Evolutionary conservation across 2,329 filamentous ascomycete genomes (phyloP).

Genomic region (Paramyrothecium sp.): DNA sequence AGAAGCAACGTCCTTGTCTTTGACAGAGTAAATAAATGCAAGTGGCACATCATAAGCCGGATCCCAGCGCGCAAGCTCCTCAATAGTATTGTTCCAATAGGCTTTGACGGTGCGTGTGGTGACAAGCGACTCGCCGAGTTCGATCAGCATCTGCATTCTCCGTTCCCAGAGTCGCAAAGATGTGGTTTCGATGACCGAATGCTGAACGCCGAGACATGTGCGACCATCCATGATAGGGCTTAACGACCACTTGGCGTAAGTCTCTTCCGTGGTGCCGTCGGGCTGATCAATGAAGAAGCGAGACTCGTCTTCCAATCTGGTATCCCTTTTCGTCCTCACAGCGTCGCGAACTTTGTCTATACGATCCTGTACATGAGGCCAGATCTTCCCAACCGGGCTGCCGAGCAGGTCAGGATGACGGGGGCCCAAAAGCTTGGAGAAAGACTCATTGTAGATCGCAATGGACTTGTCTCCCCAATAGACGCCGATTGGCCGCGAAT

Average conservation of each 20-base stretch:
- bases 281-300: conserved; percentile 42
- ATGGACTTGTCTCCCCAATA: conserved; percentile 64
- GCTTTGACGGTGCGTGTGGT: conserved; percentile 42
- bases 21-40: conserved; percentile 50
- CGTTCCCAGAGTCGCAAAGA: conserved; percentile 46
- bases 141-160: conserved; percentile 46
- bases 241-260: conserved; percentile 47
- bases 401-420: conserved; percentile 65
- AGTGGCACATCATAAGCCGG: conserved; percentile 49
- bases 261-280: conserved; percentile 43
- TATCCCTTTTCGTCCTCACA: conserved; percentile 24
- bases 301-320: conserved; percentile 40
- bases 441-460: conserved; percentile 68
- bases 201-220: conserved; percentile 43
- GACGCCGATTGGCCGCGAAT: conserved; percentile 52
- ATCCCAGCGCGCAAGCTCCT: conserved; percentile 39
- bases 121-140: conserved; percentile 43
- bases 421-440: conserved; percentile 59
- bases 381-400: conserved; percentile 55
- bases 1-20: conserved; percentile 31
- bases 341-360: conserved; percentile 29
- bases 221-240: conserved; percentile 42
- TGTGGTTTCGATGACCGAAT: conserved; percentile 46
- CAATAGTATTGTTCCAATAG: conserved; percentile 45
- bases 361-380: conserved; percentile 50